phyloP scores from a whole-genome alignment of 176 grass and related monocot species.

The bread wheat (Triticum aestivum) region DNA sequence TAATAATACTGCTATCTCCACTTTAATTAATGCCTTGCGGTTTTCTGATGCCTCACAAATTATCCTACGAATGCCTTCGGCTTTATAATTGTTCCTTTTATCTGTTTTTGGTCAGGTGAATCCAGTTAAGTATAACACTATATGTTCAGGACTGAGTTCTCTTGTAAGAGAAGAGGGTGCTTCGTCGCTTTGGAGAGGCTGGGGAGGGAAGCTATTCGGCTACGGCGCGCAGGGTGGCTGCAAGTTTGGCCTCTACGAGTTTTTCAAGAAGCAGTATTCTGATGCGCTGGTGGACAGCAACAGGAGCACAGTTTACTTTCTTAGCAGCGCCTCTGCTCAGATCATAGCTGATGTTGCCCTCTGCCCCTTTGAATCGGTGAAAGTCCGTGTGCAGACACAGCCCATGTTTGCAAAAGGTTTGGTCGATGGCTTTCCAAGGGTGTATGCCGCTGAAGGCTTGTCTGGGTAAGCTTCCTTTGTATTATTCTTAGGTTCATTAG shows the following conservation, averaged over 20 bases:
- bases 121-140: slow-evolving; percentile 81
- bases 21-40: not conserved
- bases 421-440: slow-evolving; percentile 85
- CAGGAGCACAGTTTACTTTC: slow-evolving; percentile 70
- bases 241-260: slow-evolving; percentile 94
- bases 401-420: slow-evolving; percentile 85
- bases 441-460: slow-evolving; percentile 88
- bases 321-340: slow-evolving; percentile 95
- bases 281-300: slow-evolving; percentile 57
- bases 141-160: slow-evolving; percentile 61
- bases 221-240: slow-evolving; percentile 89
- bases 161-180: slow-evolving; percentile 89
- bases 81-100: not conserved
- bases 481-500: not conserved
- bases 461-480: slow-evolving; percentile 60
- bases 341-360: slow-evolving; percentile 90
- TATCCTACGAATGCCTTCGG: not conserved
- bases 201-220: slow-evolving; percentile 83
- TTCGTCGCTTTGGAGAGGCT: slow-evolving; percentile 89
- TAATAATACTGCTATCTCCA: not conserved
- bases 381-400: slow-evolving; percentile 91
- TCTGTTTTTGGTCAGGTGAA: slow-evolving; percentile 59
- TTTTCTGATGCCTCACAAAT: slow-evolving; percentile 1
- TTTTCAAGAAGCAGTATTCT: slow-evolving; percentile 94
- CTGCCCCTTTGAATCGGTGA: slow-evolving; percentile 88